Conservation (phyloP, 176 grass and related monocot genomes). For the Bonia amplexicaulis region DNA sequence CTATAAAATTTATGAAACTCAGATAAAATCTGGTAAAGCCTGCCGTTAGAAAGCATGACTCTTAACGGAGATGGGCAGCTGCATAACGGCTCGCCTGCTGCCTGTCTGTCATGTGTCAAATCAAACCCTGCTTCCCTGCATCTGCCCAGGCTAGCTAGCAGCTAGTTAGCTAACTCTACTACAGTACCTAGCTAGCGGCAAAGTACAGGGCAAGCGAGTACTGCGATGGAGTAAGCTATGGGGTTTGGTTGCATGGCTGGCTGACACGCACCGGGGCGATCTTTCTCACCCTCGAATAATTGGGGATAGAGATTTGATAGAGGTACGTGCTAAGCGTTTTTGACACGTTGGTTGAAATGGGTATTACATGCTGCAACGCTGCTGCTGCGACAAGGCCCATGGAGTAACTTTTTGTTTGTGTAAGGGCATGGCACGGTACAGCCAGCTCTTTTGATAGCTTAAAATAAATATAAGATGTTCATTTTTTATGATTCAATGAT, state of each 20-base stretch:
- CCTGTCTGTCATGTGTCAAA: neutral
- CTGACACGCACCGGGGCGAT: neutral
- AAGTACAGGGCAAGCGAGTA: neutral
- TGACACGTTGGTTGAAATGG: too few relatives aligned
- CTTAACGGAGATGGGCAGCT: neutral
- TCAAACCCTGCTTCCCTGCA: neutral
- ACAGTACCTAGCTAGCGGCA: neutral
- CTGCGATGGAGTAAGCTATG: neutral
- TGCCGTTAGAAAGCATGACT: too few relatives aligned
- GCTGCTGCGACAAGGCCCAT: neutral
- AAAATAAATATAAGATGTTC: too few relatives aligned
- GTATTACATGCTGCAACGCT: too few relatives aligned
- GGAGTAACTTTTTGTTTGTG: too few relatives aligned
- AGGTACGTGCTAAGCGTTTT: neutral
- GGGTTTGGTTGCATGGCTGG: neutral
- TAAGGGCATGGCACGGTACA: too few relatives aligned
- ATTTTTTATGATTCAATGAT: too few relatives aligned
- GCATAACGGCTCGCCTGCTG: neutral
- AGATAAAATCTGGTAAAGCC: too few relatives aligned
- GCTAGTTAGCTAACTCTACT: neutral
- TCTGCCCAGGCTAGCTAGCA: neutral
- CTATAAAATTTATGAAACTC: too few relatives aligned
- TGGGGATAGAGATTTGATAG: neutral
- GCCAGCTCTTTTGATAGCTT: too few relatives aligned
- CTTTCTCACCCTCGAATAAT: neutral